Evolutionary conservation across 257 asterid species (phyloP).

Genomic region (Rehmannia glutinosa): DNA sequence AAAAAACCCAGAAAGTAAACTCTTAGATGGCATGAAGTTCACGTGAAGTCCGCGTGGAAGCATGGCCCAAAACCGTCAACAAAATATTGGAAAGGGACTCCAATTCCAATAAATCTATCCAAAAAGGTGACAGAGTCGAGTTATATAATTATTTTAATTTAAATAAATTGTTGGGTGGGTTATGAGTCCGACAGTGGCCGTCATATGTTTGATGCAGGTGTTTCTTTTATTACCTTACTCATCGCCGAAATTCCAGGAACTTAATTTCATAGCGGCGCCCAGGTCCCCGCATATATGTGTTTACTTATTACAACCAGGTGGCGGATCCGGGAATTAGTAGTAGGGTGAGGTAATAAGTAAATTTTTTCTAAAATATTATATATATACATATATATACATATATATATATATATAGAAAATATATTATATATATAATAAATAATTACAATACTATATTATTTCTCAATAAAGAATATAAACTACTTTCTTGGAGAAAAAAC

Average conservation of each 20-base stretch:
- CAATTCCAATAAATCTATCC: not conserved
- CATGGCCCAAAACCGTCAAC: slow-evolving; percentile 13
- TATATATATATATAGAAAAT: no score
- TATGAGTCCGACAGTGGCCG: slow-evolving; percentile 3
- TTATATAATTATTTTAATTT: no score
- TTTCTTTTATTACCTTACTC: not conserved
- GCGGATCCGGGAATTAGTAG: no score
- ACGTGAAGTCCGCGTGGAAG: slow-evolving; percentile 31
- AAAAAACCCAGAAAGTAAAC: not conserved
- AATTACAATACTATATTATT: no score
- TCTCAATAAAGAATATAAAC: no score
- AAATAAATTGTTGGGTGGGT: no score
- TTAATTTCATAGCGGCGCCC: not conserved
- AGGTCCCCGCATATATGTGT: not conserved
- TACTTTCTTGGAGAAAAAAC: no score
- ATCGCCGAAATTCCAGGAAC: slow-evolving; percentile 21
- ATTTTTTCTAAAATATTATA: no score
- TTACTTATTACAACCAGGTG: no score
- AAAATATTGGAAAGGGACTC: not conserved
- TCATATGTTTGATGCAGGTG: slow-evolving; percentile 19
- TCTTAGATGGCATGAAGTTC: slow-evolving; percentile 9
- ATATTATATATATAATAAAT: no score
- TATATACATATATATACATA: no score
- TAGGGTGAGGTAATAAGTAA: no score
- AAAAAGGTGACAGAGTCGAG: not conserved